Percentiles rank a stretch among this genome's conserved stretches.
Conservation (phyloP, 2,329 filamentous ascomycete genomes). For the Emydomyces testavorans region DNA sequence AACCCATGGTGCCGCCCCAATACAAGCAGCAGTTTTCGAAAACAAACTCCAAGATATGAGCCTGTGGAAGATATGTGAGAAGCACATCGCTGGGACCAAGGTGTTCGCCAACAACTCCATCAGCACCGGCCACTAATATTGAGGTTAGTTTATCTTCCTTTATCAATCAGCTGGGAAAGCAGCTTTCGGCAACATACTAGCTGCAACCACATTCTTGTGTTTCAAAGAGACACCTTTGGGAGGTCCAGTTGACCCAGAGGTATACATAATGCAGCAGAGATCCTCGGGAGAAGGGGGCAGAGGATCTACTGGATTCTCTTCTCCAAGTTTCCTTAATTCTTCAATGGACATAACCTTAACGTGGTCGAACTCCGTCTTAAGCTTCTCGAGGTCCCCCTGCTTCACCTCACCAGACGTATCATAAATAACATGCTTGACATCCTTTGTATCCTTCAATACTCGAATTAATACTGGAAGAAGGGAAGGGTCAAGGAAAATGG, state of each 20-base stretch:
- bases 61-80: slow-evolving; percentile 83
- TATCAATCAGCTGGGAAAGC: neutral
- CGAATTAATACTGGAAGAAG: slow-evolving; percentile 41
- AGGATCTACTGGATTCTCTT: slow-evolving; percentile 56
- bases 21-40: slow-evolving; percentile 85
- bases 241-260: slow-evolving; percentile 72
- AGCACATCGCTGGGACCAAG: slow-evolving; percentile 68
- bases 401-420: slow-evolving; percentile 41
- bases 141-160: slow-evolving; percentile 14
- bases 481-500: slow-evolving; percentile 28
- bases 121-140: slow-evolving; percentile 60
- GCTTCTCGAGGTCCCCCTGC: slow-evolving; percentile 39
- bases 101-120: slow-evolving; percentile 63
- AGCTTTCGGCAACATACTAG: slow-evolving; percentile 43
- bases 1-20: slow-evolving; percentile 78
- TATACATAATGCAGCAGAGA: slow-evolving; percentile 63
- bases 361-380: slow-evolving; percentile 41
- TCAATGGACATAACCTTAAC: slow-evolving; percentile 42
- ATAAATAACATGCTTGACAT: slow-evolving; percentile 44
- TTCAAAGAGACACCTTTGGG: slow-evolving; percentile 76
- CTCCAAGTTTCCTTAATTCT: slow-evolving; percentile 40
- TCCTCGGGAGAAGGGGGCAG: slow-evolving; percentile 60
- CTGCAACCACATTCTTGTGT: slow-evolving; percentile 68
- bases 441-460: slow-evolving; percentile 42
- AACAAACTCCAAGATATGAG: slow-evolving; percentile 92